A percentile compares a stretch with the other conserved stretches of the same genome.
Evolutionary conservation across 805 yeast genomes (phyloP).

Genomic region (Candida coquimbonensis): DNA sequence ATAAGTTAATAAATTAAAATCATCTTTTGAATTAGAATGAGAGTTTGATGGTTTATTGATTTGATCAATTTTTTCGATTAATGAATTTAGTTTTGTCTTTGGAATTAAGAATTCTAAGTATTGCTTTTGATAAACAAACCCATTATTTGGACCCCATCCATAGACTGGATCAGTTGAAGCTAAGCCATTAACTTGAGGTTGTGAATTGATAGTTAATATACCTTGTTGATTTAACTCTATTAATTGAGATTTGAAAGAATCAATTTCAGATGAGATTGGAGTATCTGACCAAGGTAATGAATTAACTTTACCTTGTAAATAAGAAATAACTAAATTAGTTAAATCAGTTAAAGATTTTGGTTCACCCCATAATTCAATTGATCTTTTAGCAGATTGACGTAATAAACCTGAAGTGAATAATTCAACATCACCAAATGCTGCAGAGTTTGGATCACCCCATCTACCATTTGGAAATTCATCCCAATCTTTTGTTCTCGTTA

Average conservation of each 20-base stretch:
- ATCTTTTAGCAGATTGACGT: constrained; percentile 75
- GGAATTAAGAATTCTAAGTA: constrained; percentile 83
- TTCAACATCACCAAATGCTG: constrained; percentile 91
- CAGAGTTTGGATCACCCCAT: constrained; percentile 97
- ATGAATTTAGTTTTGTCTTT: constrained; percentile 31
- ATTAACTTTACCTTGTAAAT: constrained; percentile 60
- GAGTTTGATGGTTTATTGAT: constrained; percentile 31
- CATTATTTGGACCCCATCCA: constrained; percentile 96
- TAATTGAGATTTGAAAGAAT: constrained; percentile 51
- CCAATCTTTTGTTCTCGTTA: constrained; percentile 87
- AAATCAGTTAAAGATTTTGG: constrained; percentile 60
- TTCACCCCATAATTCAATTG: constrained; percentile 81
- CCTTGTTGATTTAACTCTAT: constrained; percentile 59
- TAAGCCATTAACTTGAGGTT: constrained; percentile 83
- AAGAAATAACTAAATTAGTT: constrained; percentile 55
- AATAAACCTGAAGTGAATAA: constrained; percentile 71
- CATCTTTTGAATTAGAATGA: constrained; percentile 20
- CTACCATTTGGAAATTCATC: constrained; percentile 98
- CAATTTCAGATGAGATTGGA: constrained; percentile 74
- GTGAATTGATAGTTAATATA: constrained; percentile 82
- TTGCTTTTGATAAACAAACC: constrained; percentile 91
- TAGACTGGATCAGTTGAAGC: constrained; percentile 60
- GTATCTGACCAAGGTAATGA: constrained; percentile 95
- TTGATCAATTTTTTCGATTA: constrained; percentile 39
- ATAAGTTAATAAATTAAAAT: constrained; percentile 56